Base-by-base conservation (phyloP, 2,329 filamentous ascomycete genomes). In the Cryphonectria carpinicola region DNA sequence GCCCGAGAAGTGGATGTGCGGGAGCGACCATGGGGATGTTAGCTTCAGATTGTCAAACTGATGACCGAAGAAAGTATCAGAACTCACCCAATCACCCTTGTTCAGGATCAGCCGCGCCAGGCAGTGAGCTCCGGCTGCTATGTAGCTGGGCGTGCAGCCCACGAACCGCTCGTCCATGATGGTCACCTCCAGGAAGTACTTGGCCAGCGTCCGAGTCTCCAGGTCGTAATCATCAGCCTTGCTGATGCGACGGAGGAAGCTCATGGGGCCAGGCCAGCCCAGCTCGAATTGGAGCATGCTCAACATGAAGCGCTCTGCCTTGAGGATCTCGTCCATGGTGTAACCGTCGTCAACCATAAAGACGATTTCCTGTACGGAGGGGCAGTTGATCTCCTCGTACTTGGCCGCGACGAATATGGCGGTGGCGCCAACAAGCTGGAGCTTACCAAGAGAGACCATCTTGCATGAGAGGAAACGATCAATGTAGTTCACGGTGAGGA, bases 101-200 rank as follows among this genome's bases (percentile, higher is more conserved):
- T 90, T 90, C 71, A 99, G 84, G 86, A 99, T 93, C 77, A 95
- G 81, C 71, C 95, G 92, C 56, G 96, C 93, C 66, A 99, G 85
- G 79, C 95, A 98, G 81, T 99, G 96, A 35, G 96, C 93, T 39
- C 93, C 95, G 25, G 96, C 96, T 69, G 96, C 93, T 67, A 95
- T 84, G 79, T 93, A 98, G 85, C 95, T 98, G 2, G 95, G 93
- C 43, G 93, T 92, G 76, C 92, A 94, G 37, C 93, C 93, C 49
- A 99, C 94, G 78, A 99, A 98, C 28, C 95, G 92, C 84, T 98
- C 95, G 79, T 99, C 96, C 94, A 98, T 98, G 80, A 98, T 91
- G 52, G 94, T 97, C 69, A 98, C 88, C 80, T 99, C 96, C 37
- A 99, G 86, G 82, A 99, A 98, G 83, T 99, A 99, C 83, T 99